Conservation (phyloP, 352 stramenopile genomes). For the Phytophthora europaea region DNA sequence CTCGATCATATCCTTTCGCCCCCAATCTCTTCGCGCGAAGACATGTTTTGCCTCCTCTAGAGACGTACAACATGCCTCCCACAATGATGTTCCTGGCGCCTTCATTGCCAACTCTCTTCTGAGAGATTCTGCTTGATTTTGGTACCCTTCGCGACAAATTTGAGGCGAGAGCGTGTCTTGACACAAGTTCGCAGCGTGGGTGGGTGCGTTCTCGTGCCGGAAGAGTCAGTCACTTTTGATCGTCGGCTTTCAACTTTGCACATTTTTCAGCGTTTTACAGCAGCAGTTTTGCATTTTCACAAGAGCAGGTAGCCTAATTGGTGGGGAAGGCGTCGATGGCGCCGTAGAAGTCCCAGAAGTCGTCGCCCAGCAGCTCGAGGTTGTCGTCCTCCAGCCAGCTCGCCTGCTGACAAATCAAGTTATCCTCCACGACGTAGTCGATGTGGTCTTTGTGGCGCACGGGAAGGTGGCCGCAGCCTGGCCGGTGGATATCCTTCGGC, state of each 20-base stretch:
- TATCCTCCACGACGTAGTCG: conserved; percentile 87
- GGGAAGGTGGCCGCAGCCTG: conserved; percentile 75
- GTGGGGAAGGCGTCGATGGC: conserved; percentile 67
- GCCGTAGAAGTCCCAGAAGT: conserved; percentile 88
- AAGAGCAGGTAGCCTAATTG: conserved; percentile 13
- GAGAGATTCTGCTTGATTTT: background rate
- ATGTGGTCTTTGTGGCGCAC: conserved; percentile 86
- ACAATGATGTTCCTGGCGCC: background rate
- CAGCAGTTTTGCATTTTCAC: background rate
- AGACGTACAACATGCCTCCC: background rate
- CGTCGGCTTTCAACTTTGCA: background rate
- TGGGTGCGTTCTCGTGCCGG: background rate
- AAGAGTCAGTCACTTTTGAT: background rate
- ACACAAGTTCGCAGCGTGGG: background rate
- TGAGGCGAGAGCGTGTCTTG: background rate
- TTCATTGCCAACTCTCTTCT: background rate
- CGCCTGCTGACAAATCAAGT: conserved; percentile 76
- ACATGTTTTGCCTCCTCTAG: background rate
- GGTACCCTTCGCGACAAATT: too few relatives aligned
- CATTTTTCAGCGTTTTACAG: background rate
- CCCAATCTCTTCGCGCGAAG: background rate
- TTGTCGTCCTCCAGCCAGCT: conserved; percentile 66
- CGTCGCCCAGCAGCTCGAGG: conserved; percentile 77
- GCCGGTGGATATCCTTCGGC: conserved; percentile 60
- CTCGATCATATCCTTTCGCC: background rate